Base-by-base conservation (phyloP, 139 green algal species). In the Choricystis sp. region DNA sequence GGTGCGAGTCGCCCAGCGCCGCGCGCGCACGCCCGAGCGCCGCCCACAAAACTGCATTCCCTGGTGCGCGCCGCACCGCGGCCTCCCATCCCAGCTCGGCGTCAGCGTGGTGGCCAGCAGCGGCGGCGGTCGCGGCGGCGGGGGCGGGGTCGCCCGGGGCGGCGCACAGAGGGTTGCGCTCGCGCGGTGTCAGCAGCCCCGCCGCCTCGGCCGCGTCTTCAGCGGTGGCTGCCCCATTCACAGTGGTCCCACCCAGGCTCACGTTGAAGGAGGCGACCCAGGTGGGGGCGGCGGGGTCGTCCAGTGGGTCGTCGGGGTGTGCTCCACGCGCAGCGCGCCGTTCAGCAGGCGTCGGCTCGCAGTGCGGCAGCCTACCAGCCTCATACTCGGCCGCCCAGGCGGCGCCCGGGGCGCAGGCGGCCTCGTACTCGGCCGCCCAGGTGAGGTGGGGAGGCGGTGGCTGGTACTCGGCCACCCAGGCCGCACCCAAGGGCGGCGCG, bases 231-330 rank as follows among this genome's bases (percentile, higher is more conserved):
- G 9, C 40, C 40, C 9, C 16, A 16, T 52, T 52, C 40, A 52
- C 40, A 9, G 40, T 52, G 9, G 9, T 9, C 40, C 40, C 40
- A 21, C 40, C 40, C 40, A 52, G 40, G 40, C 40, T 52, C n/a
- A 62, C 66, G 48, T 71, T 71, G 66, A 66, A 71, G 28, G 66
- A 59, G 48, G 29, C 40, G 14, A 71, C 66, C 66, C 66, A 71
- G 21, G 26, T 62, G 27, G 62, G 25, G 22, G 66, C 66, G 26
- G 30, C 16, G 22, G 52, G 48, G 48, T 66, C 66, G 2, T 71
- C 66, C 66, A 66, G 20, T 3, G 66, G 66, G 49, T 71, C 66
- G 56, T 71, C 66, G n/a, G 59, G 22, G 3, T 40, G 48, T 29
- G 66, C 27, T 1, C 66, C 66, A 26, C 28, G 48, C 52, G 49